Base-by-base conservation (phyloP, 306 rosid species). In the Mimosa bimucronata region DNA sequence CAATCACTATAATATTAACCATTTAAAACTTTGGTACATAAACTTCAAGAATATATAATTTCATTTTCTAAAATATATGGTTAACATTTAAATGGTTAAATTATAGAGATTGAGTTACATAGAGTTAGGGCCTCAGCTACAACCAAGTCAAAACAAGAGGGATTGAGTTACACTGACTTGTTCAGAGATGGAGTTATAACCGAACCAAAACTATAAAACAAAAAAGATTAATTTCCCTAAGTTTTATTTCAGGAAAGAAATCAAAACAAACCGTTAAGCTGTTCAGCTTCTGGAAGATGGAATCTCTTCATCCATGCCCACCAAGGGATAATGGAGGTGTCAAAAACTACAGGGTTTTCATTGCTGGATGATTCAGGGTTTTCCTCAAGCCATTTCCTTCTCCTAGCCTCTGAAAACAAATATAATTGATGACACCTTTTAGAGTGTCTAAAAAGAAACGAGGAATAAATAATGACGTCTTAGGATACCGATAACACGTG, bases 231-330 rank as follows among this genome's bases (percentile, higher is more conserved):
- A 45, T 45, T 19, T 61, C n/a, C 66, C 61, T 5, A 6, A 3
- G 28, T 84, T 73, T 69, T 57, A 15, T 29, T 66, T 40, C 14
- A 66, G 58, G 16, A 82, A 58, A 68, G 28, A 65, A 26, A 74
- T 25, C 42, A 25, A 75, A 77, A 85, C 89, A 74, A 71, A 95
- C 99, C 99, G 82, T 95, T 95, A 23, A 95, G 98, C 48, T 83
- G 86, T 80, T 95, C 99, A 29, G 99, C 99, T 85, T 95, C 98
- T 41, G 98, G 98, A 80, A 95, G 91, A 84, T 95, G 98, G 88
- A 88, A 95, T 79, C 98, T 87, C 87, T 92, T 95, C 11, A 88
- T 80, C 98, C 99, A 95, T 65, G 98, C 98, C 99, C 98, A 95
- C 99, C 99, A 95, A 34, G 99, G 99, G 50, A 95, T 67, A 64